Evolutionary conservation across 2,329 filamentous ascomycete genomes (phyloP).

Genomic region (Stenocarpella maydis): DNA sequence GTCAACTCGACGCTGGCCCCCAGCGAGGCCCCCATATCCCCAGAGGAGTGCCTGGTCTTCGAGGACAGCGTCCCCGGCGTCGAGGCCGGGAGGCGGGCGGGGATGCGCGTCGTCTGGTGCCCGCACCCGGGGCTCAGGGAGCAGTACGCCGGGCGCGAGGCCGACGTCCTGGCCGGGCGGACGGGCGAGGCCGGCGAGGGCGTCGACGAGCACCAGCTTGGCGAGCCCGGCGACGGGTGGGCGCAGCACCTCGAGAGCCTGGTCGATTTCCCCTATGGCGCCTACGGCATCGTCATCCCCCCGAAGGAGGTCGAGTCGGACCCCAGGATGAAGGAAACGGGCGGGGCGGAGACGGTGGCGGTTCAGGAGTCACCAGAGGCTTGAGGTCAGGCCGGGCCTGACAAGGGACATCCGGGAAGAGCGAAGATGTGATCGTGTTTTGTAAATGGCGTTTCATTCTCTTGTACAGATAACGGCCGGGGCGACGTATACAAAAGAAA

Average conservation of each 20-base stretch:
- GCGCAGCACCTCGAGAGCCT: slow-evolving; percentile 61
- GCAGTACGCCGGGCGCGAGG: slow-evolving; percentile 80
- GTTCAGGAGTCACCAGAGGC: slow-evolving; percentile 32
- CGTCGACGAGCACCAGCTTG: slow-evolving; percentile 63
- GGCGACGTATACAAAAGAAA: background rate
- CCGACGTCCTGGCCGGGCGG: slow-evolving; percentile 82
- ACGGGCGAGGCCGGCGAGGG: slow-evolving; percentile 71
- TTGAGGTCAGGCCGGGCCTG: background rate
- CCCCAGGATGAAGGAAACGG: slow-evolving; percentile 52
- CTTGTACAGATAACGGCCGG: background rate
- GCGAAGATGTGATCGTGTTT: background rate
- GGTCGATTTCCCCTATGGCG: slow-evolving; percentile 64
- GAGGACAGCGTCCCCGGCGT: slow-evolving; percentile 95
- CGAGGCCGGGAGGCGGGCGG: slow-evolving; percentile 87
- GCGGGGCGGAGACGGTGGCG: slow-evolving; percentile 28
- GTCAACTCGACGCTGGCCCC: slow-evolving; percentile 78
- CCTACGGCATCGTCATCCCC: slow-evolving; percentile 65
- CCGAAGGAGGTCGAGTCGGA: slow-evolving; percentile 53
- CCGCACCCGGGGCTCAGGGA: slow-evolving; percentile 81
- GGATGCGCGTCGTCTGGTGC: slow-evolving; percentile 94
- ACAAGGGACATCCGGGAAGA: no score
- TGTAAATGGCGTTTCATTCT: background rate
- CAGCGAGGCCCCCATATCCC: slow-evolving; percentile 71
- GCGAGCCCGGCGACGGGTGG: slow-evolving; percentile 68
- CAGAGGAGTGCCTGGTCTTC: slow-evolving; percentile 93